These are phyloP conservation scores for Pittosporum tobira DNA, from an alignment of 129 eudicot genomes.

Conservation along the genomic window DNA sequence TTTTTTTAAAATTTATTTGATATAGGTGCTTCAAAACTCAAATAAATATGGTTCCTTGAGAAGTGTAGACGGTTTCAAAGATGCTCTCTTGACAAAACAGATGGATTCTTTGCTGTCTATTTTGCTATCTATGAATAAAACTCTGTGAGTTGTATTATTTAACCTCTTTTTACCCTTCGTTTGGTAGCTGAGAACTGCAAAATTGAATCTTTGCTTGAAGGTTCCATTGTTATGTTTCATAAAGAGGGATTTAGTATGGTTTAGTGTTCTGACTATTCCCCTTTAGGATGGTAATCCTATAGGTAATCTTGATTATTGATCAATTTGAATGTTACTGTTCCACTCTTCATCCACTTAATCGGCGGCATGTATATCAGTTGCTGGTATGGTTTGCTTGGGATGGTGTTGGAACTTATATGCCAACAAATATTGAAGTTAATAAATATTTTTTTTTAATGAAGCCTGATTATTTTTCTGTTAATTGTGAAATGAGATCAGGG, in stretches of 20 bases:
- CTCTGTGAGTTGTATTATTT: constrained; percentile 37
- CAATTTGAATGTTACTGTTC: background rate
- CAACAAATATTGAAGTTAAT: background rate
- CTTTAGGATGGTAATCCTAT: background rate
- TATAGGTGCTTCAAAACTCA: constrained; percentile 46
- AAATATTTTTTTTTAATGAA: background rate
- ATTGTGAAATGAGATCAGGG: constrained; percentile 40
- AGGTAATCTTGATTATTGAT: background rate
- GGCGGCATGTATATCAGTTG: background rate
- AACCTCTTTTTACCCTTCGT: background rate
- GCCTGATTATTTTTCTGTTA: constrained; percentile 7
- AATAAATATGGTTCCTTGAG: constrained; percentile 54
- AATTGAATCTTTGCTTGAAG: background rate
- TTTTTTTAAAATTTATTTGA: background rate
- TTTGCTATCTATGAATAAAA: constrained; percentile 48
- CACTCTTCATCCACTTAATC: too few species aligned
- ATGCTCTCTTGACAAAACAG: constrained; percentile 55
- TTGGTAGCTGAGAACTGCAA: background rate
- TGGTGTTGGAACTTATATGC: background rate
- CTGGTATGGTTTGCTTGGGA: background rate
- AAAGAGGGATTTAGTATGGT: background rate
- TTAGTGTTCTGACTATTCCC: background rate
- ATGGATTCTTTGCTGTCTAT: constrained; percentile 56
- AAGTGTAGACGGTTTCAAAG: constrained; percentile 44
- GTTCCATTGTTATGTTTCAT: too few species aligned